A percentile compares a stretch with the other conserved stretches of the same genome.
Evolutionary conservation across 164 flowering plant genomes (phyloP).

Genomic region (Macadamia integrifolia): DNA sequence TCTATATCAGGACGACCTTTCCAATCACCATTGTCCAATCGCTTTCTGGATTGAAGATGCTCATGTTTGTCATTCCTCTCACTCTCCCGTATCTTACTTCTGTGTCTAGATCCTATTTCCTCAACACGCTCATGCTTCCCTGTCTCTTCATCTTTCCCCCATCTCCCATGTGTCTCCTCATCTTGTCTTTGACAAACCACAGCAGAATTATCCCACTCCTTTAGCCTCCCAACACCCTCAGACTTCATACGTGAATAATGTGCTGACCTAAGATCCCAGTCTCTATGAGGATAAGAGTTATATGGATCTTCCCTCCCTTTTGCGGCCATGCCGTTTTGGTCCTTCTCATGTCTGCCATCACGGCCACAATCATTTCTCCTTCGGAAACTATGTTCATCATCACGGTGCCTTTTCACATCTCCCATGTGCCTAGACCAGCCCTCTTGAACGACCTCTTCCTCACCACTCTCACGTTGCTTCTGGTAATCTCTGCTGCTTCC

Average conservation of each 20-base stretch:
- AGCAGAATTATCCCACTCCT: conserved; percentile 58
- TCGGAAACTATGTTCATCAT: conserved; percentile 38
- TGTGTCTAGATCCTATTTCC: conserved; percentile 51
- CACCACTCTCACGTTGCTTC: conserved; percentile 49
- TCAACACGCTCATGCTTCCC: conserved; percentile 63
- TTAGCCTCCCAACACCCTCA: conserved; percentile 56
- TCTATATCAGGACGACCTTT: conserved; percentile 61
- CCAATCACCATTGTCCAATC: conserved; percentile 62
- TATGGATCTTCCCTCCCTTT: conserved; percentile 57
- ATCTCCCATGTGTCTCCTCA: conserved; percentile 54
- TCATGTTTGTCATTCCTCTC: conserved; percentile 69
- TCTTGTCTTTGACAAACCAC: conserved; percentile 58
- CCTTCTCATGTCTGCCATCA: conserved; percentile 43
- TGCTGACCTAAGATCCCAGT: conserved; percentile 43
- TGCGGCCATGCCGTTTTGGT: conserved; percentile 30
- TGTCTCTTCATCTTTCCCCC: conserved; percentile 51
- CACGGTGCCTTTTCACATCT: conserved; percentile 34
- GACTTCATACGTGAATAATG: conserved; percentile 32
- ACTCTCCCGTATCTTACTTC: conserved; percentile 56
- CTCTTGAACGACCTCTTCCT: conserved; percentile 64
- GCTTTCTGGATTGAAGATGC: conserved; percentile 45
- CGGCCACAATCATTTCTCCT: conserved; percentile 42
- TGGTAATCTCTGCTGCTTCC: conserved; percentile 63
- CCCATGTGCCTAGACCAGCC: conserved; percentile 31
- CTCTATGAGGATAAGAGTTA: conserved; percentile 39